Base-by-base conservation (phyloP, 139 green algal species). In the Zygnema cylindricum region DNA sequence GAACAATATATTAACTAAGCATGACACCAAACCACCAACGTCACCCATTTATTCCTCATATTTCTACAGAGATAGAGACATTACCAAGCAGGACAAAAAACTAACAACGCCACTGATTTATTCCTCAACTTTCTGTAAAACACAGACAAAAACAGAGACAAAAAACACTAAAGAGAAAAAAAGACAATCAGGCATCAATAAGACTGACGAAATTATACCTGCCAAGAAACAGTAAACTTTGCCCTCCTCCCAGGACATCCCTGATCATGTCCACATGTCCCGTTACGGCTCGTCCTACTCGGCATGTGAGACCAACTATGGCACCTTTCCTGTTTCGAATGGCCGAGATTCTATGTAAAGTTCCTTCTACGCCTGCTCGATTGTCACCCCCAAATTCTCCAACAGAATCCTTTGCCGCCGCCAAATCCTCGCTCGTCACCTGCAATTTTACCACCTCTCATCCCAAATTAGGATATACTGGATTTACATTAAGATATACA, bases 231-330 rank as follows among this genome's bases (percentile, higher is more conserved):
- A 82, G 87, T 57, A 83, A 86, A 86, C 43, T 88, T 78, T 91
- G 55, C 1, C 55, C 54, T n/a, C 30, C 39, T 25, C 95, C 92
- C 77, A 99, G 90, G 0, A 99, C 92, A 91, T 99, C 97, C 0
- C 93, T 79, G 32, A 99, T 95, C 96, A 99, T 98, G 90, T 97
- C 95, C 1, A 98, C 93, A 88, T 98, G 96, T 40, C 97, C 97
- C 1, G 93, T 96, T 3, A 99, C 95, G 0, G 96, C 97, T 0
- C 97, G 94, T 0, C 97, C 97, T 11, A 98, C 97, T 23, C 97
- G 95, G 87, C 96, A 99, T 0, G 97, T 99, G 77, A 99, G 94
- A 1, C 97, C 97, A 1, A 99, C 95, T 55, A 99, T 94, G 35
- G 88, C 82, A 33, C 95, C 97, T 3, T 93, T 89, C 11, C 97